A percentile compares a stretch with the other conserved stretches of the same genome.
phyloP scores from a whole-genome alignment of 768 basidiomycete genomes.

The Amanita inopinata region DNA sequence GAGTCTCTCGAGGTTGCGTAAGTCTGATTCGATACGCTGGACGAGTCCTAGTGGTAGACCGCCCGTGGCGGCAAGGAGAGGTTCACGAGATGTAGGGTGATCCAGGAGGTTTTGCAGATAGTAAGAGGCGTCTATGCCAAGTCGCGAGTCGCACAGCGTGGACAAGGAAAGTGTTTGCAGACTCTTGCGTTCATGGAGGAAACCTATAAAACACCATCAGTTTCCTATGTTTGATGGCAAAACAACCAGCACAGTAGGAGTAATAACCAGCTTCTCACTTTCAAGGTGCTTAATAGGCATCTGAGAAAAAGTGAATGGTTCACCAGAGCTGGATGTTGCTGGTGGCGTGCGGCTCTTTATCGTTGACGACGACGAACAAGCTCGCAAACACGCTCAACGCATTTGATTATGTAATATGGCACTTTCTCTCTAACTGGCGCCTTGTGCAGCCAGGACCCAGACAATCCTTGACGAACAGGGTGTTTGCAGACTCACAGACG shows the following conservation, averaged over 20 bases:
- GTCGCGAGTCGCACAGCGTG: conserved; percentile 80
- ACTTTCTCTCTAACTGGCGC: too few species aligned
- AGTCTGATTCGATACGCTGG: conserved; percentile 82
- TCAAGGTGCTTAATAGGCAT: conserved; percentile 85
- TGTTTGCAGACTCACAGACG: too few species aligned
- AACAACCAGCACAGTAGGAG: not conserved
- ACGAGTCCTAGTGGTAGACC: conserved; percentile 87
- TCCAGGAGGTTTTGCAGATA: conserved; percentile 79
- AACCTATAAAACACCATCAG: conserved; percentile 39
- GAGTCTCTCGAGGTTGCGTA: conserved; percentile 81
- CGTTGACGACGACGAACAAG: not conserved
- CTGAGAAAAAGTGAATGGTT: not conserved
- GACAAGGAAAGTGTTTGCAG: conserved; percentile 73
- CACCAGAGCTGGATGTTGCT: not conserved
- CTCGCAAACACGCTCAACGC: not conserved
- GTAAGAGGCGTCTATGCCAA: conserved; percentile 93
- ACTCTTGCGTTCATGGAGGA: conserved; percentile 83
- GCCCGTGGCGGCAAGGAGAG: conserved; percentile 89
- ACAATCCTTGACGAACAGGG: too few species aligned
- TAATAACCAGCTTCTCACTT: conserved; percentile 36
- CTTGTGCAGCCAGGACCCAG: too few species aligned
- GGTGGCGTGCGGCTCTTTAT: conserved; percentile 1
- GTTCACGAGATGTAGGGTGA: conserved; percentile 71
- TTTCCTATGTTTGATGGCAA: conserved; percentile 4
- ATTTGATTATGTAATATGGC: conserved; percentile 2